Conservation (phyloP, 352 stramenopile species). For the Phytophthora tubulina region DNA sequence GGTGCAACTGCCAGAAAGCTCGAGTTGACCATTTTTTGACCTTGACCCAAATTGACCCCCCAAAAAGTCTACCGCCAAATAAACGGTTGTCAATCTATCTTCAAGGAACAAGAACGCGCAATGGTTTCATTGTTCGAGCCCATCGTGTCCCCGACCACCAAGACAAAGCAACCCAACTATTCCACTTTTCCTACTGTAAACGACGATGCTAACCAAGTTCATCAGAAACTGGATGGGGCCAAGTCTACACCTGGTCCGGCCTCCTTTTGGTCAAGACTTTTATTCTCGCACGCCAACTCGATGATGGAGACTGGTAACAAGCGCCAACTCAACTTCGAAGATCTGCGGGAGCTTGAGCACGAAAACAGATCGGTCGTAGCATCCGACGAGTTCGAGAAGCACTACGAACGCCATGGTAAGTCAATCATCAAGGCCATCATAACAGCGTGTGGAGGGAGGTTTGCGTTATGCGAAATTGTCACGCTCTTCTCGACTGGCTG, state of each 20-base stretch:
- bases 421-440: not conserved
- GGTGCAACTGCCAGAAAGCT: no score
- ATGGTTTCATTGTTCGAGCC: no score
- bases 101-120: no score
- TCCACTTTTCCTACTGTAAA: slow-evolving; percentile 16
- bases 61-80: no score
- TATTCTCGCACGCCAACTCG: not conserved
- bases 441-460: not conserved
- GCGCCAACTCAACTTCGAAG: not conserved
- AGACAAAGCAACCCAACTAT: slow-evolving; percentile 4
- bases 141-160: slow-evolving; percentile 7
- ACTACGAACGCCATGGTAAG: slow-evolving; percentile 18
- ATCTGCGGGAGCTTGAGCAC: slow-evolving; percentile 18
- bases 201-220: not conserved
- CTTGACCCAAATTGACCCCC: no score
- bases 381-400: not conserved
- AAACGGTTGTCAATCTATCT: not conserved
- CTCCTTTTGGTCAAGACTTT: slow-evolving; percentile 9
- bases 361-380: slow-evolving; percentile 26
- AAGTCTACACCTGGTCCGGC: slow-evolving; percentile 6
- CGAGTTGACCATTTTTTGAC: no score
- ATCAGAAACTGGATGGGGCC: not conserved
- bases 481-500: not conserved
- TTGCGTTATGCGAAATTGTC: not conserved
- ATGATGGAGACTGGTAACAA: not conserved